phyloP scores from a whole-genome alignment of 2,329 filamentous ascomycete species.

The Falciphora oryzae region DNA sequence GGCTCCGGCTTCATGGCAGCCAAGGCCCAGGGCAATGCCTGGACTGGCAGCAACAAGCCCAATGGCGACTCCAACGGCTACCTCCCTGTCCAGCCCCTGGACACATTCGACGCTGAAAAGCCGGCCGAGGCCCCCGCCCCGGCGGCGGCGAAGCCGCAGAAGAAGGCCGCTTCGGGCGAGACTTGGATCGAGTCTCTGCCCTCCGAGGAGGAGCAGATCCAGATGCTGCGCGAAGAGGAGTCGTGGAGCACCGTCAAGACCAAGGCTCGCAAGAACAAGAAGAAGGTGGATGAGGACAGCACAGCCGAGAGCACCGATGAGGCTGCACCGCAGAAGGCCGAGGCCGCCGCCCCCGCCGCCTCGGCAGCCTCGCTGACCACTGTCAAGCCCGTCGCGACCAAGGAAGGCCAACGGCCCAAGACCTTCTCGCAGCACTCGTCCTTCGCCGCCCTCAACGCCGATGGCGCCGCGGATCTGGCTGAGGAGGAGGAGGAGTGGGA shows the following conservation, averaged over 20 bases:
- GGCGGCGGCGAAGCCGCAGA: constrained; percentile 22
- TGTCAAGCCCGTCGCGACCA: constrained; percentile 18
- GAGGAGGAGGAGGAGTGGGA: constrained; percentile 47
- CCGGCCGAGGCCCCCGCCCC: constrained; percentile 13
- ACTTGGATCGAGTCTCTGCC: constrained; percentile 47
- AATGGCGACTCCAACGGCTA: constrained; percentile 30
- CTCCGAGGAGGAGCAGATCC: constrained; percentile 58
- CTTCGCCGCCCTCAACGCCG: constrained; percentile 43
- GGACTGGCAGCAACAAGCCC: constrained; percentile 28
- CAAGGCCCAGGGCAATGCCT: constrained; percentile 30
- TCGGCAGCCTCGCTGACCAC: constrained; percentile 17
- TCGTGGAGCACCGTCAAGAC: constrained; percentile 55
- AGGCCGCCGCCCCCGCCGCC: constrained; percentile 19
- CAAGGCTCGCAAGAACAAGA: constrained; percentile 36
- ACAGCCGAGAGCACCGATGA: constrained; percentile 21
- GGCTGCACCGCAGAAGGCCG: constrained; percentile 16
- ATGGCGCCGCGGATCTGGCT: constrained; percentile 33
- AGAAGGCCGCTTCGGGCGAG: constrained; percentile 26
- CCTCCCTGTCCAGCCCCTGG: constrained; percentile 44
- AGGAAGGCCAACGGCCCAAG: constrained; percentile 26
- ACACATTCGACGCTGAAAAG: constrained; percentile 45
- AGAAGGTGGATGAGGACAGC: constrained; percentile 29
- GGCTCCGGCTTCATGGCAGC: constrained; percentile 55
- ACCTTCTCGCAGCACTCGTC: constrained; percentile 35
- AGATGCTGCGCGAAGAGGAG: constrained; percentile 49